These are phyloP conservation scores for Ampelomyces quisqualis DNA, from an alignment of 2,329 filamentous ascomycete species.

Conservation along the genomic window DNA sequence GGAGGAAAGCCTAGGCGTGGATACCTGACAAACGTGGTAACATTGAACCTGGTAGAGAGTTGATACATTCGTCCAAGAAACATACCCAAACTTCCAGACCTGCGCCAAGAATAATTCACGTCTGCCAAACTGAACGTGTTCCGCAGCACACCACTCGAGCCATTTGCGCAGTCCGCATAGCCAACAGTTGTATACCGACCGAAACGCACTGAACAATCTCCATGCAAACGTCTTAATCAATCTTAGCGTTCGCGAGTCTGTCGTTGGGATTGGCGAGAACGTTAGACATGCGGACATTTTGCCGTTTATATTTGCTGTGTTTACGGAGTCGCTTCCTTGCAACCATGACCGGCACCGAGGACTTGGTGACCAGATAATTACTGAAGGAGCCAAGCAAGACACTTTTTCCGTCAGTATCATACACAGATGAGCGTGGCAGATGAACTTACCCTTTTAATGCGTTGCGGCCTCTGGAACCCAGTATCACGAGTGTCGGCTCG, in stretches of 20 bases:
- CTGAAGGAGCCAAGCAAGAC: slow-evolving; percentile 95
- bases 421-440: not conserved
- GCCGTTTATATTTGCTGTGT: slow-evolving; percentile 76
- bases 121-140: slow-evolving; percentile 38
- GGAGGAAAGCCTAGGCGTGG: slow-evolving; percentile 19
- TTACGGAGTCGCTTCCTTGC: slow-evolving; percentile 87
- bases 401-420: slow-evolving; percentile 51
- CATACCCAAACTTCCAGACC: slow-evolving; percentile 21
- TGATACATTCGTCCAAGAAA: slow-evolving; percentile 15
- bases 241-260: slow-evolving; percentile 69
- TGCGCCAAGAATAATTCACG: slow-evolving; percentile 21
- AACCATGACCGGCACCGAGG: slow-evolving; percentile 96
- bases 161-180: slow-evolving; percentile 9
- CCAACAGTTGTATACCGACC: slow-evolving; percentile 14
- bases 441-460: slow-evolving; percentile 81
- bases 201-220: slow-evolving; percentile 39
- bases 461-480: slow-evolving; percentile 87
- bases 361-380: slow-evolving; percentile 96
- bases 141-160: slow-evolving; percentile 26
- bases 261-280: slow-evolving; percentile 72
- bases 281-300: slow-evolving; percentile 73
- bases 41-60: slow-evolving; percentile 10
- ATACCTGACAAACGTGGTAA: slow-evolving; percentile 12
- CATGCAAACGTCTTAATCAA: slow-evolving; percentile 57
- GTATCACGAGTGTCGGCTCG: slow-evolving; percentile 86